A percentile compares a stretch with the other conserved stretches of the same genome.
Evolutionary conservation across 768 basidiomycete genomes (phyloP).

Genomic region (Termitomyces sp.): DNA sequence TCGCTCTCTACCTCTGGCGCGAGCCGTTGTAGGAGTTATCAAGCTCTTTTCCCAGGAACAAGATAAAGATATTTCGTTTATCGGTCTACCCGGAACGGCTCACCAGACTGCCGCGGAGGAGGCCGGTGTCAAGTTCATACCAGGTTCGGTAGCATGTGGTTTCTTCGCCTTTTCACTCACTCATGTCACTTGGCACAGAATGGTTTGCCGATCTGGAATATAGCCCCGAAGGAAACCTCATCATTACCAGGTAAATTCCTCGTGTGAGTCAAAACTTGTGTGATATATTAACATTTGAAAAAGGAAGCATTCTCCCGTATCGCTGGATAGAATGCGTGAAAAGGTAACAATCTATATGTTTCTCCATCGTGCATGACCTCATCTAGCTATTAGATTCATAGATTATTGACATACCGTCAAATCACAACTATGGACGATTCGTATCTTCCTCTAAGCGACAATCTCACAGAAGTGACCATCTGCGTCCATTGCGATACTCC

Average conservation of each 20-base stretch:
- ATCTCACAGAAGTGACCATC: slow-evolving; percentile 53
- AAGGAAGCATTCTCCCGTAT: slow-evolving; percentile 52
- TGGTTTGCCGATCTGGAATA: slow-evolving; percentile 73
- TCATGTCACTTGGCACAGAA: slow-evolving; percentile 33
- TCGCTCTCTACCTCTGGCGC: slow-evolving; percentile 52
- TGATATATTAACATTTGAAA: not conserved
- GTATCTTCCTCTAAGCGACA: slow-evolving; percentile 40
- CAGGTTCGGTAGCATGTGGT: slow-evolving; percentile 36
- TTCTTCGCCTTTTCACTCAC: not conserved
- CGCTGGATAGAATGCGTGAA: slow-evolving; percentile 37
- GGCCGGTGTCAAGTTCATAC: slow-evolving; percentile 57
- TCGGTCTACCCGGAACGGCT: slow-evolving; percentile 62
- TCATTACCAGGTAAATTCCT: slow-evolving; percentile 53
- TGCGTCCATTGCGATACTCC: slow-evolving; percentile 69
- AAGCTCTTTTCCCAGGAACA: slow-evolving; percentile 41
- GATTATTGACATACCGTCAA: slow-evolving; percentile 38
- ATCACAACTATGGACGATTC: slow-evolving; percentile 48
- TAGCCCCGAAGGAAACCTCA: slow-evolving; percentile 49
- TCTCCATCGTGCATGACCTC: not conserved
- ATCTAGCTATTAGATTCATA: slow-evolving; percentile 34
- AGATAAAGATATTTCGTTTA: slow-evolving; percentile 45
- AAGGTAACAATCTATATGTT: slow-evolving; percentile 32
- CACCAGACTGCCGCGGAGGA: slow-evolving; percentile 59
- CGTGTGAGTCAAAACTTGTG: not conserved
- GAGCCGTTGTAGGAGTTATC: slow-evolving; percentile 51